Conservation (phyloP, 495 filamentous ascomycete genomes). For the Chaetomium fimeti region DNA sequence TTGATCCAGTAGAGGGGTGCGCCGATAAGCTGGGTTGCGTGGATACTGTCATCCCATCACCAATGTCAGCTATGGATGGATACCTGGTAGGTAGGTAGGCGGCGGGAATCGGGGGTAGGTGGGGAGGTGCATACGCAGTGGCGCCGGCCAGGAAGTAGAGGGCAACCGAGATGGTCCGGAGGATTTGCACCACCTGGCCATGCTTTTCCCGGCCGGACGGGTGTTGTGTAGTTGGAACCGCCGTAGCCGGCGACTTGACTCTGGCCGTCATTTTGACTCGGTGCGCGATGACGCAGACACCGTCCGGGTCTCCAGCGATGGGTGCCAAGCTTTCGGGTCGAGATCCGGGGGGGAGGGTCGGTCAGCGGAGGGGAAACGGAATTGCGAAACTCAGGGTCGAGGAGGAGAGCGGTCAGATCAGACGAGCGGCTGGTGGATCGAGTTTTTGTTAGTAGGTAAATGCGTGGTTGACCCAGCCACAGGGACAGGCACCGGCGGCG, state of each 20-base stretch:
- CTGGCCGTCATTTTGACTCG: slow-evolving; percentile 16
- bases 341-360: background rate
- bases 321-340: slow-evolving; percentile 11
- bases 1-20: slow-evolving; percentile 67
- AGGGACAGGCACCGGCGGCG: slow-evolving; percentile 14
- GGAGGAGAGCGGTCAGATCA: background rate
- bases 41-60: slow-evolving; percentile 47
- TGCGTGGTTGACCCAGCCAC: no score
- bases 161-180: slow-evolving; percentile 61
- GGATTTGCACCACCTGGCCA: slow-evolving; percentile 60
- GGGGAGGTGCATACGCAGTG: slow-evolving; percentile 38
- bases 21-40: slow-evolving; percentile 64
- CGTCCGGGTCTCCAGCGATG: slow-evolving; percentile 27
- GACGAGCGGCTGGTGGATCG: background rate
- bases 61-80: slow-evolving; percentile 11
- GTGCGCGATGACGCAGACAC: slow-evolving; percentile 24
- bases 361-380: background rate
- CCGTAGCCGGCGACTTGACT: slow-evolving; percentile 5
- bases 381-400: background rate
- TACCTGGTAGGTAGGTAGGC: no score
- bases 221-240: slow-evolving; percentile 39
- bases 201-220: slow-evolving; percentile 67
- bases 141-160: slow-evolving; percentile 64
- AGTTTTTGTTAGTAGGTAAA: background rate
- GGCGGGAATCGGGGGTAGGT: slow-evolving; percentile 15